Base-by-base conservation (phyloP, 495 filamentous ascomycete genomes). In the Penicillium simplicissimum region DNA sequence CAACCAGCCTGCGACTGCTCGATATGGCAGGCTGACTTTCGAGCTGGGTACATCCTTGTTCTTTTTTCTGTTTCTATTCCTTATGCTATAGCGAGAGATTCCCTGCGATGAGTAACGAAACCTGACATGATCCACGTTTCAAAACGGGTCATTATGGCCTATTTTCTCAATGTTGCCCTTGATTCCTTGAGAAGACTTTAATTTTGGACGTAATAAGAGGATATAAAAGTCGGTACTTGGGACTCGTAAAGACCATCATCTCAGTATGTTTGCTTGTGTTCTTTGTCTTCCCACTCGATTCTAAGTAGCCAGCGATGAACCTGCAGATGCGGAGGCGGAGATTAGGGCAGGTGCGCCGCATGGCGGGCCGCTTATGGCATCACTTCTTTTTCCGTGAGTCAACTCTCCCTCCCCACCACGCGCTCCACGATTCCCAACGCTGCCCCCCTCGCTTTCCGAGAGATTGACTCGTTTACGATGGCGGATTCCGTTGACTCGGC, bases 321-420 rank as follows among this genome's bases (percentile, higher is more conserved):
- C 37, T 55, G 58, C 53, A 57, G 53, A 55, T 55, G 53, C 53
- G 53, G 53, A 55, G 53, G 35, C 21, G 52, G 52, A 55, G 52
- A 38, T 35, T 36, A 55, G 52, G 23, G 9, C 42, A 51, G 42
- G 17, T 45, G 42, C 42, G 42, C 42, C 42, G 42, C 7, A 25
- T 52, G 21, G 62, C 66, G 68, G 55, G 68, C 69, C 65, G 71
- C 71, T 76, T 77, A 74, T 75, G 74, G 73, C 74, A 77, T 76
- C 70, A 74, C 55, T 64, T 67, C 55, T 62, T 68, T 70, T 72
- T 69, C 66, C 61, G 61, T 79, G 74, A 78, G 69, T 77, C 76
- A 76, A 71, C 64, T 55, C 63, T 68, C 56, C 52, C 62, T 64
- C 58, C 61, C 75, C 70, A 66, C 73, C 76, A 74, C 66, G 72